These are phyloP conservation scores for Sistotremastrum suecicum DNA, from an alignment of 768 basidiomycete genomes.

Conservation along the genomic window DNA sequence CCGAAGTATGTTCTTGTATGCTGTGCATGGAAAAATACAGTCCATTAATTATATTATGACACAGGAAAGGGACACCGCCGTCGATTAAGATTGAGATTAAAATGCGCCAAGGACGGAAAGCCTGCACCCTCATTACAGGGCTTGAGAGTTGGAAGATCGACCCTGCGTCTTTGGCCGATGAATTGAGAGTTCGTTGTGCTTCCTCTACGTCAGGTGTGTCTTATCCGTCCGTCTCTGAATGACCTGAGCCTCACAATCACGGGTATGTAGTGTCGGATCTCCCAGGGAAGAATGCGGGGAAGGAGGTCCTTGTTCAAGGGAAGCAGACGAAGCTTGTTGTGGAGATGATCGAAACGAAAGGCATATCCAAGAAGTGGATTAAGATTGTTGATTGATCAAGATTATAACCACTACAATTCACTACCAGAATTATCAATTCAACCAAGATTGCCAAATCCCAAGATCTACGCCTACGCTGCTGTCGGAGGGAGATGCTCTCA, in stretches of 20 bases:
- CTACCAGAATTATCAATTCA: too few relatives aligned
- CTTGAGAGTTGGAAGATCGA: conserved; percentile 64
- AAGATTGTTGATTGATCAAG: conserved; percentile 35
- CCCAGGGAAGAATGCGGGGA: conserved; percentile 39
- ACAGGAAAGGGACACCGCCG: conserved; percentile 62
- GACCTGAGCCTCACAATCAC: too few relatives aligned
- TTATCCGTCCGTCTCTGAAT: not conserved
- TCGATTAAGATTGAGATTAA: conserved; percentile 61
- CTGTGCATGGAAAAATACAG: not conserved
- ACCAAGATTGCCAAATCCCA: too few relatives aligned
- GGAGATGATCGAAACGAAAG: conserved; percentile 51
- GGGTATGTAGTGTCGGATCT: conserved; percentile 37
- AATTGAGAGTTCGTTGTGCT: conserved; percentile 63
- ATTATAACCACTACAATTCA: too few relatives aligned
- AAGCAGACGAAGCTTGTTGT: conserved; percentile 56
- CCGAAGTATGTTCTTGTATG: not conserved
- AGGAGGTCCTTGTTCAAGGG: conserved; percentile 77
- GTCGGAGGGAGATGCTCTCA: too few relatives aligned
- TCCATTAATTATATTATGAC: not conserved
- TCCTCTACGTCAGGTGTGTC: conserved; percentile 60
- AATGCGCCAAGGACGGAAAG: conserved; percentile 64
- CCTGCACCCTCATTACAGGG: conserved; percentile 60
- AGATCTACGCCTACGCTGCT: too few relatives aligned
- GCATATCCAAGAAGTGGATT: conserved; percentile 78
- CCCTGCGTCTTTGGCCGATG: conserved; percentile 63